Base-by-base conservation (phyloP, 2,329 filamentous ascomycete genomes). In the Raffaelea ambrosiae region DNA sequence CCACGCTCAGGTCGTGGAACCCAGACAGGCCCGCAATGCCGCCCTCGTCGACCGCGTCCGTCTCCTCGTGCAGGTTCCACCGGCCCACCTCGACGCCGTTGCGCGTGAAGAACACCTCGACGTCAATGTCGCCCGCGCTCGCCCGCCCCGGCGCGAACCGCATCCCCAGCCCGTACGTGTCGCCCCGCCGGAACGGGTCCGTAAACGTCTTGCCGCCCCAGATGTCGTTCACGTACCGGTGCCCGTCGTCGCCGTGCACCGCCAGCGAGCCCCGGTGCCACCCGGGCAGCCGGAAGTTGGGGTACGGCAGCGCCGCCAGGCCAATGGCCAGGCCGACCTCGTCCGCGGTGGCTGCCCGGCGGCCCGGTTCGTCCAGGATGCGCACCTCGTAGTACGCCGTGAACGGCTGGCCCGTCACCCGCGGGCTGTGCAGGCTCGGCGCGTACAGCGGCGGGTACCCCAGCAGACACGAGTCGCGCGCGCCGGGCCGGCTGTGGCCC, bases 201-300 rank as follows among this genome's bases (percentile, higher is more conserved):
- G 81, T 81, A 53, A 90, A 90, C 48, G 79, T 71, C 53, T 77
- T 77, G 18, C 87, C 87, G 20, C 87, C 86, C 70, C 76, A 84
- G 8, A 73, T 72, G 61, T 91, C 84, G 59, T 89, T 88, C 57
- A 88, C 73, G 61, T 84, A 93, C 61, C 77, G 76, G 57, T 83
- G 75, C 0, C 87, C 87, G 62, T 91, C 87, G 61, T 91, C 87
- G 42, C 83, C 81, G 61, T 91, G 87, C n/a, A 91, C 79, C 1
- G 73, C 87, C 14, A 90, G 59, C 53, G 79, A 84, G 18, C 77
- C 86, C 31, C 86, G 76, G 60, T 93, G 84, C 87, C 86, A 91
- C 2, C 87, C 87, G 0, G 87, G 87, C 51, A 90, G 74, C 8
- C 87, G 76, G 68, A 88, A 91, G 0, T 75, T 72, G 7, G 87